phyloP scores from a whole-genome alignment of 169 alveolate genomes.

The Cyclospora cayetanensis region DNA sequence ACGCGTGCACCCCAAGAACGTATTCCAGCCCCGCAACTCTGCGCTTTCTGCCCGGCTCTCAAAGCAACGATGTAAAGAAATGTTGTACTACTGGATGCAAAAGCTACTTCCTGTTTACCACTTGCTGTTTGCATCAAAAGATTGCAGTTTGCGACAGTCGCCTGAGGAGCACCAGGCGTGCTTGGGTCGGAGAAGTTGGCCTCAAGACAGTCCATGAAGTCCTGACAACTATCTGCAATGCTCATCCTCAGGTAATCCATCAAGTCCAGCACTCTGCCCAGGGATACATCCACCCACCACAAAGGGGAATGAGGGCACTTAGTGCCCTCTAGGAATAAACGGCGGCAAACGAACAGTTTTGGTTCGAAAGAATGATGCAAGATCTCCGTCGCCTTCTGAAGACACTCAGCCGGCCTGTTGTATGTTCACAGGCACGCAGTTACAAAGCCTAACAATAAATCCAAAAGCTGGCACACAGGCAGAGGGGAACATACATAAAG shows the following conservation, averaged over 20 bases:
- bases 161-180: neutral
- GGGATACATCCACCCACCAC: neutral
- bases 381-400: neutral
- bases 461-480: no score
- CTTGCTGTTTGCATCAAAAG: neutral
- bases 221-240: constrained; percentile 16
- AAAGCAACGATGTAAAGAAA: no score
- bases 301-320: neutral
- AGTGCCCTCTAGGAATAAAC: neutral
- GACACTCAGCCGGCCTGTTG: neutral
- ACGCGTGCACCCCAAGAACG: no score
- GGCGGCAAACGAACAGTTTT: neutral
- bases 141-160: neutral
- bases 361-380: neutral
- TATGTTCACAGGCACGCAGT: neutral
- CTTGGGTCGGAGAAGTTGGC: neutral
- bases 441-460: neutral
- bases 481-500: no score
- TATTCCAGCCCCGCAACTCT: no score
- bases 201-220: constrained; percentile 3
- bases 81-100: no score
- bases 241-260: neutral
- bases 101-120: neutral
- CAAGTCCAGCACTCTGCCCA: neutral
- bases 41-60: no score